Evolutionary conservation across 2,329 filamentous ascomycete species (phyloP).

Genomic region (Microsporum canis): DNA sequence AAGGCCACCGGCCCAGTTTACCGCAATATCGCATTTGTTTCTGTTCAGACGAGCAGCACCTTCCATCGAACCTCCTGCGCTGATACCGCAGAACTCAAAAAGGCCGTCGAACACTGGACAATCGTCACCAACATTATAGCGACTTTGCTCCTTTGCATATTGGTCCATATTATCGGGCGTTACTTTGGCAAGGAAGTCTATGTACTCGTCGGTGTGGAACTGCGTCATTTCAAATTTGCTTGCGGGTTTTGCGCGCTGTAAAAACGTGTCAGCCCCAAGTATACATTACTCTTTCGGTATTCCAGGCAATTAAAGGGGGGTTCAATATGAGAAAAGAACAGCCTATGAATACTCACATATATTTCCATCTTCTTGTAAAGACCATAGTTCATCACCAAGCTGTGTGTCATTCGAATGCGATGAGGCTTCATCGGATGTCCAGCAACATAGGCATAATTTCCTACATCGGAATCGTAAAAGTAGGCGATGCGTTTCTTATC

Average conservation of each 20-base stretch:
- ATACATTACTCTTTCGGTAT: background rate
- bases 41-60: slow-evolving; percentile 57
- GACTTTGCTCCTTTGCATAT: slow-evolving; percentile 81
- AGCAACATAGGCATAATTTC: slow-evolving; percentile 89
- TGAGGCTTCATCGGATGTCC: slow-evolving; percentile 59
- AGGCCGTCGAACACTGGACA: slow-evolving; percentile 58
- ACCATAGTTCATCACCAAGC: slow-evolving; percentile 60
- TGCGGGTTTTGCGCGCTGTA: slow-evolving; percentile 64
- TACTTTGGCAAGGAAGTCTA: slow-evolving; percentile 68
- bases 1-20: slow-evolving; percentile 88
- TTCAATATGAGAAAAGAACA: background rate
- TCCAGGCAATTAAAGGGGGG: background rate
- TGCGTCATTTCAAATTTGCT: slow-evolving; percentile 62
- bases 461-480: slow-evolving; percentile 97
- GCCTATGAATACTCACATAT: slow-evolving; percentile 41
- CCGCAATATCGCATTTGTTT: slow-evolving; percentile 55
- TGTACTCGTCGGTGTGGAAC: slow-evolving; percentile 63
- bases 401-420: slow-evolving; percentile 55
- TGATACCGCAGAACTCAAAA: slow-evolving; percentile 61
- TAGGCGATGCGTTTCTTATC: slow-evolving; percentile 80
- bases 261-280: background rate
- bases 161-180: slow-evolving; percentile 98
- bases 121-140: slow-evolving; percentile 56
- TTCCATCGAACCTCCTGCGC: slow-evolving; percentile 59
- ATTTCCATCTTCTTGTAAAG: slow-evolving; percentile 66